These are phyloP conservation scores for Tolypocladium endophyticum DNA, from an alignment of 2,329 filamentous ascomycete species.

Conservation along the genomic window DNA sequence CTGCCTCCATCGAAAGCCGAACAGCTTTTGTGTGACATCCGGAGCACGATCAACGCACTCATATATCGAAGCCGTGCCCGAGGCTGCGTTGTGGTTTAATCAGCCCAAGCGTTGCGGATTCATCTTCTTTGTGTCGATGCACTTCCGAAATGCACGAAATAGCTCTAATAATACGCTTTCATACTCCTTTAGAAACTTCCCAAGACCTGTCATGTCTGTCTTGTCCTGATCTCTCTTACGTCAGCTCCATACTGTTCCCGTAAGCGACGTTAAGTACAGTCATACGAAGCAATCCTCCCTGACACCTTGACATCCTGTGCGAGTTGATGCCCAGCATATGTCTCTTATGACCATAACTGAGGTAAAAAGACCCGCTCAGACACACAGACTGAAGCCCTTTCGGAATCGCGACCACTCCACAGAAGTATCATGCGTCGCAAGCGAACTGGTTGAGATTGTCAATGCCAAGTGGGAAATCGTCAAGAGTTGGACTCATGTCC, in stretches of 20 bases:
- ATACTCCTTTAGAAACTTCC: no score
- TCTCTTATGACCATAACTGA: not conserved
- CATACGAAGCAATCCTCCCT: no score
- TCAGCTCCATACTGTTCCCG: no score
- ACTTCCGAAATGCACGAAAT: no score
- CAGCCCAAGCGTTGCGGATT: no score
- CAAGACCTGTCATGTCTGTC: not conserved
- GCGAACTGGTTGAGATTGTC: not conserved
- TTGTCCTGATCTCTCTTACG: not conserved
- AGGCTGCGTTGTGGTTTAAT: not conserved
- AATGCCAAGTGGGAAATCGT: not conserved
- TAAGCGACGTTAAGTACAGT: no score
- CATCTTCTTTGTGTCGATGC: not conserved
- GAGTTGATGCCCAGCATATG: not conserved
- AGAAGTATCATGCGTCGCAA: not conserved
- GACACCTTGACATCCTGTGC: no score
- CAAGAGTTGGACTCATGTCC: not conserved
- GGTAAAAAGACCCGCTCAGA: no score
- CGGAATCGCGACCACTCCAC: no score
- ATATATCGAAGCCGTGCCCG: not conserved
- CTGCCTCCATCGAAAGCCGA: not conserved
- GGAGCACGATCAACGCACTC: not conserved
- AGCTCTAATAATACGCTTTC: no score
- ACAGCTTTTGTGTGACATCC: no score
- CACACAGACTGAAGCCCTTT: not conserved